Percentiles rank a stretch among this genome's conserved stretches.
Conservation (phyloP, 176 grass and related monocot genomes). For the Poa pratensis region DNA sequence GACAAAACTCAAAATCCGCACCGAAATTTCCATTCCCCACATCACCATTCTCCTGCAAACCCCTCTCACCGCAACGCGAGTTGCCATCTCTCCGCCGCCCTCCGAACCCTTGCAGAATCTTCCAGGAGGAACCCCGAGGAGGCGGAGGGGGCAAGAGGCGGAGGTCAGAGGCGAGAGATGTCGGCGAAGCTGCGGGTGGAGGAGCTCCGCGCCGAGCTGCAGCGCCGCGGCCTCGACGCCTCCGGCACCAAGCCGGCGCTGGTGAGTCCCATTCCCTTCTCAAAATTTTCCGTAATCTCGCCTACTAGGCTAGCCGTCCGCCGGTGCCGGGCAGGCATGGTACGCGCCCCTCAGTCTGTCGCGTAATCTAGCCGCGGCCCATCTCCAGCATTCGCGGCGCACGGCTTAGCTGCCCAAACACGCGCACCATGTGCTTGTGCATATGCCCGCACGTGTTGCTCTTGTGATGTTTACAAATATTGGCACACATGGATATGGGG, state of each 20-base stretch:
- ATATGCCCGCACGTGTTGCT: not conserved
- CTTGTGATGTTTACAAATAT: not conserved
- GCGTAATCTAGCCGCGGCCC: too few species aligned
- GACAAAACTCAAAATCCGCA: not conserved
- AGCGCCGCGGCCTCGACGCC: constrained; percentile 55
- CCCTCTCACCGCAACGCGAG: not conserved
- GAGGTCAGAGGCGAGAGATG: constrained; percentile 31
- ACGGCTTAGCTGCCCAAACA: not conserved
- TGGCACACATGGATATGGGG: not conserved
- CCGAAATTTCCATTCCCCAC: not conserved
- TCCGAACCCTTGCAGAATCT: not conserved
- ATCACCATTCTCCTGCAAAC: not conserved
- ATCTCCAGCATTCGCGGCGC: not conserved
- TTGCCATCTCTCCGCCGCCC: not conserved
- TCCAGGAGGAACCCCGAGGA: not conserved
- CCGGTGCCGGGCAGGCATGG: too few species aligned
- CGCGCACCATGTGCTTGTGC: constrained; percentile 12
- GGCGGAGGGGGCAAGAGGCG: not conserved
- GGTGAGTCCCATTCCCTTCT: constrained; percentile 37
- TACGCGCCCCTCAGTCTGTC: not conserved
- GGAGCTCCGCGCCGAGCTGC: constrained; percentile 66
- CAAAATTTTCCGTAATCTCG: not conserved
- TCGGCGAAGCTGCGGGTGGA: constrained; percentile 74
- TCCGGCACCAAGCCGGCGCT: constrained; percentile 64
- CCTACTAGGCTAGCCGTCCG: not conserved